Percentiles rank a stretch among this genome's conserved stretches.
Evolutionary conservation across 805 yeast genomes (phyloP).

Genomic region (Scheffersomyces stipitis): DNA sequence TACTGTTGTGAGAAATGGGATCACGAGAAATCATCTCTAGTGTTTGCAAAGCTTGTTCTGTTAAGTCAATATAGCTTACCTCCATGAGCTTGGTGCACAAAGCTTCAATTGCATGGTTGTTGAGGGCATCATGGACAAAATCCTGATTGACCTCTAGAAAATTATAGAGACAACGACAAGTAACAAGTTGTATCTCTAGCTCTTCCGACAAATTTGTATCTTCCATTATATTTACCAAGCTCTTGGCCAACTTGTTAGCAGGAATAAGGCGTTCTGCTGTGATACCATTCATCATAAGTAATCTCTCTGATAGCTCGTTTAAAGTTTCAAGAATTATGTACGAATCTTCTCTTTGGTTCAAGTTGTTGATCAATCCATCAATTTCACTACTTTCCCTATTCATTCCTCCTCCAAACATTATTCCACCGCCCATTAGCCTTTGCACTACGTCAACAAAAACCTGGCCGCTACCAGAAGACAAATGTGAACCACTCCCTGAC

Average conservation of each 20-base stretch:
- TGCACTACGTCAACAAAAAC: constrained; percentile 34
- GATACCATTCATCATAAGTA: constrained; percentile 67
- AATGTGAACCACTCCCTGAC: constrained; percentile 3
- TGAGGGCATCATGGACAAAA: constrained; percentile 59
- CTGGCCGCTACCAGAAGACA: constrained; percentile 9
- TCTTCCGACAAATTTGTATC: constrained; percentile 60
- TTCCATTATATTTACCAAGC: constrained; percentile 56
- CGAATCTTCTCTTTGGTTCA: constrained; percentile 53
- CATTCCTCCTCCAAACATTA: constrained; percentile 14
- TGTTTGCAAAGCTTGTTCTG: constrained; percentile 85
- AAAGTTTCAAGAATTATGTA: constrained; percentile 62
- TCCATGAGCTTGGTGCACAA: constrained; percentile 67
- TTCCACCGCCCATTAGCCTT: constrained; percentile 31
- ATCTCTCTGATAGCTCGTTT: constrained; percentile 60
- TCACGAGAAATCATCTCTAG: constrained; percentile 64
- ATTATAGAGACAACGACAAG: constrained; percentile 82
- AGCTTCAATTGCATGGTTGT: constrained; percentile 63
- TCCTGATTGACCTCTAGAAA: constrained; percentile 73
- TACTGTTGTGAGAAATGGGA: constrained; percentile 45
- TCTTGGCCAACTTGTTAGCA: constrained; percentile 50
- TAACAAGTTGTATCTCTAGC: constrained; percentile 76
- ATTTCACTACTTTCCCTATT: constrained; percentile 28
- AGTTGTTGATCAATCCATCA: constrained; percentile 34
- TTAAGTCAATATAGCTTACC: constrained; percentile 82
- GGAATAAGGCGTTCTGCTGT: constrained; percentile 67